phyloP scores from a whole-genome alignment of 2,329 filamentous ascomycete species.

The Fusarium tjaetaba region DNA sequence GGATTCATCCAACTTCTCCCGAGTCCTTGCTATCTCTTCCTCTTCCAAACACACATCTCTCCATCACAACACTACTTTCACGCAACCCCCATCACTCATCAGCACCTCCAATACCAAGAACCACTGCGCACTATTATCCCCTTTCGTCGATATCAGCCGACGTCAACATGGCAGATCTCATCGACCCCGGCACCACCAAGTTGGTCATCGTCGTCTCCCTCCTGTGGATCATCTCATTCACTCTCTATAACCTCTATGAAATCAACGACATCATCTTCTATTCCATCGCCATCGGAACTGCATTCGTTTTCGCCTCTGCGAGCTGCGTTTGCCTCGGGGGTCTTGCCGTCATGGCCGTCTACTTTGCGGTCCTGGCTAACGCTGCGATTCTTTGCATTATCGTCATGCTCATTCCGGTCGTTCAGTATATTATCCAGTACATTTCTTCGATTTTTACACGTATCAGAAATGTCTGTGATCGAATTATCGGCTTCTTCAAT shows the following conservation, averaged over 20 bases:
- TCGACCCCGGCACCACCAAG: not conserved
- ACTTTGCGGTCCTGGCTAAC: not conserved
- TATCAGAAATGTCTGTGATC: not conserved
- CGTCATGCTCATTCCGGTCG: not conserved
- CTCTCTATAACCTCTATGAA: not conserved
- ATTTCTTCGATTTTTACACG: accelerated
- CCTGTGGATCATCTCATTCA: not conserved
- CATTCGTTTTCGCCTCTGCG: not conserved
- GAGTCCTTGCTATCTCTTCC: not conserved
- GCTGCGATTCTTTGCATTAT: not conserved
- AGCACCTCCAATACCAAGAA: accelerated
- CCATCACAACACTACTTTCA: accelerated
- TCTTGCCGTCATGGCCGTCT: not conserved
- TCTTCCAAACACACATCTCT: too few relatives aligned
- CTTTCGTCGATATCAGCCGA: too few relatives aligned
- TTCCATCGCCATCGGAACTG: not conserved
- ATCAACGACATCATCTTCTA: not conserved
- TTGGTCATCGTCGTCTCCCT: not conserved
- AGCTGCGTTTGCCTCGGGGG: not conserved
- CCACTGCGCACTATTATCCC: too few relatives aligned
- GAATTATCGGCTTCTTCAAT: accelerated
- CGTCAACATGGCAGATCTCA: not conserved
- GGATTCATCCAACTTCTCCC: accelerated
- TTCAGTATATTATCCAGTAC: not conserved
- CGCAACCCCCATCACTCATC: accelerated